Conservation (phyloP, 2,329 filamentous ascomycete species). For the Verticillium alfalfae region DNA sequence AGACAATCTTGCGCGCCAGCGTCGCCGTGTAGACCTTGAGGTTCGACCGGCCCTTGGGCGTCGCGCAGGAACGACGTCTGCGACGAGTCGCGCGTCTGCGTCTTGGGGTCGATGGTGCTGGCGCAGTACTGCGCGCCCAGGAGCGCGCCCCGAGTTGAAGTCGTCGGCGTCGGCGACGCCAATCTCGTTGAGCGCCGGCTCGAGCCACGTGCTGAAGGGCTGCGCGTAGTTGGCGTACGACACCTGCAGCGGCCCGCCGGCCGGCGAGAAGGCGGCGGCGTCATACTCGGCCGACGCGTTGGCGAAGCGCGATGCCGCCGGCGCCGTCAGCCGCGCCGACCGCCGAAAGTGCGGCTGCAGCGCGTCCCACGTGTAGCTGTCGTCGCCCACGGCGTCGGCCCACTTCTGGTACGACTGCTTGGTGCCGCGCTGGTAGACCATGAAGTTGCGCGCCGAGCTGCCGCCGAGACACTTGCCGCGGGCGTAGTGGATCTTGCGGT, state of each 20-base stretch:
- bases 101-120: conserved; percentile 20
- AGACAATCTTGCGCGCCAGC: conserved; percentile 38
- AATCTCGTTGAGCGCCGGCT: conserved; percentile 27
- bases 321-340: conserved; percentile 22
- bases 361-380: conserved; percentile 19
- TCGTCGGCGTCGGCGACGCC: conserved; percentile 27
- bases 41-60: conserved; percentile 17
- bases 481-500: conserved; percentile 25
- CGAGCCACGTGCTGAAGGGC: conserved; percentile 15
- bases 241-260: conserved; percentile 18
- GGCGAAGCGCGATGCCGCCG: conserved; percentile 13
- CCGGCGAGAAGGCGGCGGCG: conserved; percentile 15
- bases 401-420: conserved; percentile 18
- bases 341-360: conserved; percentile 26
- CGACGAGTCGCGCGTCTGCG: conserved; percentile 23
- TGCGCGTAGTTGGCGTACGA: conserved; percentile 18
- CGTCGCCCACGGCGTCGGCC: conserved; percentile 23
- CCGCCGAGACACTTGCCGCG: conserved; percentile 27
- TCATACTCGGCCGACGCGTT: conserved; percentile 19
- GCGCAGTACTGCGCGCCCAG: conserved; percentile 22
- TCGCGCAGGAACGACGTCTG: conserved; percentile 27
- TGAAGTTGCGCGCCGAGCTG: conserved; percentile 19
- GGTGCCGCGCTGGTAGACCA: conserved; percentile 19
- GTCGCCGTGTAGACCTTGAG: conserved; percentile 34
- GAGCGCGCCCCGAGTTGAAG: conserved; percentile 35